These are phyloP conservation scores for Xylaria bambusicola DNA, from an alignment of 495 filamentous ascomycete genomes.

Conservation along the genomic window DNA sequence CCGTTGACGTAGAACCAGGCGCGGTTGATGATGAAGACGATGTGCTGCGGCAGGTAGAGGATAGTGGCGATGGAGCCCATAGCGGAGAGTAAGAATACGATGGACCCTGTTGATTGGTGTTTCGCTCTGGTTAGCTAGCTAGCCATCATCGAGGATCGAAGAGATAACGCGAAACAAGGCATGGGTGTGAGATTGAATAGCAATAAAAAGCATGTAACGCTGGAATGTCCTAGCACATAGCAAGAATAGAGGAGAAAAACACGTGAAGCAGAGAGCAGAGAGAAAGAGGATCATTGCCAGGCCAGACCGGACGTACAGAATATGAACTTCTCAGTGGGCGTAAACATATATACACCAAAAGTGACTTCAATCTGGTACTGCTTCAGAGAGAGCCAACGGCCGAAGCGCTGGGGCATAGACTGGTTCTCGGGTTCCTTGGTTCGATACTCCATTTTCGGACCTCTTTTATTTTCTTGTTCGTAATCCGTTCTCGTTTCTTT, in stretches of 20 bases:
- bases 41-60: slow-evolving; percentile 90
- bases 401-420: slow-evolving; percentile 42
- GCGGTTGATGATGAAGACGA: slow-evolving; percentile 73
- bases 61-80: slow-evolving; percentile 83
- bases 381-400: slow-evolving; percentile 51
- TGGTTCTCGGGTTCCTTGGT: slow-evolving; percentile 37
- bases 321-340: slow-evolving; percentile 49
- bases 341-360: slow-evolving; percentile 52
- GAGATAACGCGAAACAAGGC: too few relatives aligned
- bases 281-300: background rate
- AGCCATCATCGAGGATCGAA: background rate
- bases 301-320: slow-evolving; percentile 40
- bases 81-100: slow-evolving; percentile 82
- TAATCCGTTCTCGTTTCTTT: background rate
- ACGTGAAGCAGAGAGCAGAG: background rate
- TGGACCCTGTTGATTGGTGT: slow-evolving; percentile 73
- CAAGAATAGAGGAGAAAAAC: background rate
- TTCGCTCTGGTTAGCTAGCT: background rate
- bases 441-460: slow-evolving; percentile 25
- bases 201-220: too few relatives aligned
- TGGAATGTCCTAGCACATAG: too few relatives aligned
- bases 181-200: too few relatives aligned
- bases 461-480: background rate
- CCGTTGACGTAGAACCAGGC: slow-evolving; percentile 94
- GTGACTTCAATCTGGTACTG: slow-evolving; percentile 56